These are phyloP conservation scores for Elasticomyces elasticus DNA, from an alignment of 495 filamentous ascomycete genomes.

Conservation along the genomic window DNA sequence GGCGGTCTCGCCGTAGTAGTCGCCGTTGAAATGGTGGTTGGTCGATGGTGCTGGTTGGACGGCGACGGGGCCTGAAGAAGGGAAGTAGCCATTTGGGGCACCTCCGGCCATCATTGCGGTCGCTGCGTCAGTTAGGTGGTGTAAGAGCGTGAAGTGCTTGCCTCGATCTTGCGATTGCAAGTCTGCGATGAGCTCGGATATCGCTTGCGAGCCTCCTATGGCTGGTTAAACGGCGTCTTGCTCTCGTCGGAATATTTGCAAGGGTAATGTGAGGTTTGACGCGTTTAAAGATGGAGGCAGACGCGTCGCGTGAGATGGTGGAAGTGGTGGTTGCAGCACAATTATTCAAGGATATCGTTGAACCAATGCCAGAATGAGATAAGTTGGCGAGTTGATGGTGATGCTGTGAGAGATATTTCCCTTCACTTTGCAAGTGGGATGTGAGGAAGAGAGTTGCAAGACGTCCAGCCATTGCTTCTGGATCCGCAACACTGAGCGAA, in stretches of 20 bases:
- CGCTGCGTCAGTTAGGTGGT: constrained; percentile 11
- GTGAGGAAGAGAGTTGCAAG: constrained; percentile 1
- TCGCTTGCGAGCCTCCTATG: constrained; percentile 11
- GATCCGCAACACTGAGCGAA: not conserved
- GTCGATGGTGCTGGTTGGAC: not conserved
- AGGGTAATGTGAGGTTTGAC: not conserved
- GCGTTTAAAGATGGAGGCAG: not conserved
- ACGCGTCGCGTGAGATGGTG: not conserved
- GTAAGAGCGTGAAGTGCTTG: constrained; percentile 7
- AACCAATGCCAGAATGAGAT: not conserved
- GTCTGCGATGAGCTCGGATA: not conserved
- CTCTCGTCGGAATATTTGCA: not conserved
- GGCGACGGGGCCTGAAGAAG: constrained; percentile 16
- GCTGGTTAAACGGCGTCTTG: not conserved
- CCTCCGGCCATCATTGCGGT: constrained; percentile 9
- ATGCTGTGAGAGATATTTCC: not conserved
- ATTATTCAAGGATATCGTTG: not conserved
- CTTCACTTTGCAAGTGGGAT: not conserved
- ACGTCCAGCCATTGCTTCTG: not conserved
- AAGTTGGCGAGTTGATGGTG: not conserved
- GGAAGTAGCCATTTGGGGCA: constrained; percentile 6
- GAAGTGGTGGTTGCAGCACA: not conserved
- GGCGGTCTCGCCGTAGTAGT: constrained; percentile 2
- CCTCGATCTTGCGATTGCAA: not conserved
- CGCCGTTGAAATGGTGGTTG: not conserved